These are phyloP conservation scores for Aquilaria agallochum DNA, from an alignment of 441 rosid genomes.

Conservation along the genomic window DNA sequence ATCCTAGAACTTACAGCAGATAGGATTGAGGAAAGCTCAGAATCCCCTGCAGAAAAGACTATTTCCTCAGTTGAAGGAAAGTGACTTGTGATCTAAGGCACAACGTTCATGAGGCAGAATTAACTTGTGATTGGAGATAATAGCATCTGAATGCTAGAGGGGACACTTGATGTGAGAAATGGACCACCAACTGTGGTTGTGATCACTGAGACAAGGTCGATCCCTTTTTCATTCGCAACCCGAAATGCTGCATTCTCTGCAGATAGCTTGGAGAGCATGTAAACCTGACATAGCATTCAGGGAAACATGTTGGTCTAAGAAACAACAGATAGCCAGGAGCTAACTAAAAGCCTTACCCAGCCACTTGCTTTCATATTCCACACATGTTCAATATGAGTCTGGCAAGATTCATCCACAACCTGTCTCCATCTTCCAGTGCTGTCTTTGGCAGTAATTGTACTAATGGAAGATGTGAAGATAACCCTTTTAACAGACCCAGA, in stretches of 20 bases:
- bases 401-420: slow-evolving; percentile 70
- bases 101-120: no score
- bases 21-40: slow-evolving; percentile 42
- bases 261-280: slow-evolving; percentile 61
- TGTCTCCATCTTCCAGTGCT: slow-evolving; percentile 45
- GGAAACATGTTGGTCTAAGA: neutral
- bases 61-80: no score
- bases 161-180: slow-evolving; percentile 54
- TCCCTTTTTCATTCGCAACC: slow-evolving; percentile 49
- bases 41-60: slow-evolving; percentile 39
- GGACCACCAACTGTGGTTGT: slow-evolving; percentile 73
- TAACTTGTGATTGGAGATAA: slow-evolving; percentile 68
- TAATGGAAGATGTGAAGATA: slow-evolving; percentile 83
- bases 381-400: slow-evolving; percentile 39
- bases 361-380: slow-evolving; percentile 65
- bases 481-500: slow-evolving; percentile 67
- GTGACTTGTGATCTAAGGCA: no score
- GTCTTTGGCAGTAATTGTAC: slow-evolving; percentile 72
- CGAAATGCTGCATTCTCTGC: slow-evolving; percentile 73
- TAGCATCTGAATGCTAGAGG: slow-evolving; percentile 71
- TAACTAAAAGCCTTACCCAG: slow-evolving; percentile 45
- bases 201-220: slow-evolving; percentile 68
- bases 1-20: slow-evolving; percentile 66
- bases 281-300: slow-evolving; percentile 36
- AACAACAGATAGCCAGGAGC: neutral